A percentile compares a stretch with the other conserved stretches of the same genome.
These are phyloP conservation scores for Corrigiola litoralis DNA, from an alignment of 179 eudicot genomes.

Conservation along the genomic window DNA sequence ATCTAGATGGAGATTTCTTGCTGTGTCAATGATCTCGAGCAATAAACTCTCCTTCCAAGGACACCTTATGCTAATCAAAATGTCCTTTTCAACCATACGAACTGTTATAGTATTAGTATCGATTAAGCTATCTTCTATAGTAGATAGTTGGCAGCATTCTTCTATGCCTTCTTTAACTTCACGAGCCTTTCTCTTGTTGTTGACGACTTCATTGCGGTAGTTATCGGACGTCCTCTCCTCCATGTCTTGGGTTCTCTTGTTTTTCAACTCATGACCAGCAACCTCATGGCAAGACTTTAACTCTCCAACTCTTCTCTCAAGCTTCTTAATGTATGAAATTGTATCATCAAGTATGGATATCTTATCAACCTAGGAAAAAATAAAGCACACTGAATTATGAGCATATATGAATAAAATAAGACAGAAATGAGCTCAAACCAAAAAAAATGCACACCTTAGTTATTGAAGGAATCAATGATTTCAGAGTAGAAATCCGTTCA, in stretches of 20 bases:
- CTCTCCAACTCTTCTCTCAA: conserved; percentile 48
- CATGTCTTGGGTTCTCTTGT: conserved; percentile 31
- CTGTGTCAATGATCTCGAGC: conserved; percentile 46
- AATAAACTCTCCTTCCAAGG: conserved; percentile 55
- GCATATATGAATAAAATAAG: neutral
- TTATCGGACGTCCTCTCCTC: conserved; percentile 49
- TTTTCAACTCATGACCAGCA: conserved; percentile 19
- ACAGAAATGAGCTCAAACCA: neutral
- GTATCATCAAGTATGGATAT: conserved; percentile 66
- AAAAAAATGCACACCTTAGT: conserved; percentile 42
- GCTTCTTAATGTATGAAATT: conserved; percentile 49
- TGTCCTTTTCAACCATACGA: conserved; percentile 36
- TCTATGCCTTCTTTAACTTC: conserved; percentile 9
- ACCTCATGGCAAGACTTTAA: conserved; percentile 33
- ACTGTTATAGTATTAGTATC: conserved; percentile 29
- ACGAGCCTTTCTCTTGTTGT: conserved; percentile 39
- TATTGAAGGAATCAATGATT: conserved; percentile 51
- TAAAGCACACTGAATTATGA: neutral
- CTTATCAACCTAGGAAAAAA: conserved; percentile 53
- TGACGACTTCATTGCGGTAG: conserved; percentile 24
- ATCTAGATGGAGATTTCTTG: conserved; percentile 45
- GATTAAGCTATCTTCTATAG: conserved; percentile 12
- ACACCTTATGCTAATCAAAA: conserved; percentile 45
- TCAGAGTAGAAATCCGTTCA: conserved; percentile 48
- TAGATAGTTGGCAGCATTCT: conserved; percentile 17